Base-by-base conservation (phyloP, 2,329 filamentous ascomycete genomes). In the Didymella exigua region DNA sequence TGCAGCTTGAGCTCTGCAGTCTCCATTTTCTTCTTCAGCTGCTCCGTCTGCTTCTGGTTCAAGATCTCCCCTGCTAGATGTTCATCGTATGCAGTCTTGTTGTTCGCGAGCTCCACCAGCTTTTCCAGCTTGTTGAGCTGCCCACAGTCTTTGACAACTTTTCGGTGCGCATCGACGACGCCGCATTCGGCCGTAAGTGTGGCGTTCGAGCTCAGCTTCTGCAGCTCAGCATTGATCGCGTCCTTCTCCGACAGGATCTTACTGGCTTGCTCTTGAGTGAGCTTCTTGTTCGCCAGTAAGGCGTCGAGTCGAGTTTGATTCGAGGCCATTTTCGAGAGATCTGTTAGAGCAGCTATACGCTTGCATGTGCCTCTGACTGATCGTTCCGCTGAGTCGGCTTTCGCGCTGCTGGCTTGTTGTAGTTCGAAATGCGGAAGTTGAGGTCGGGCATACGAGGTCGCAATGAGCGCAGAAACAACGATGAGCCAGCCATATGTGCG, bases 241-340 rank as follows among this genome's bases (percentile, higher is more conserved):
- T 58, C 59, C 13, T 61, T 65, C 24, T 63, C 61, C 19, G 57
- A 46, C 33, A 66, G 62, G 37, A 71, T 56, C 13, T 51, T 55
- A 8, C 61, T 59, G 38, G 67, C 52, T 49, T 70, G 48, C 30
- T 59, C 53, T 6, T 56, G 46, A 45, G 57, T 61, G 36, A 73
- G 29, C 26, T 67, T 70, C 40, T 54, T 56, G n/a, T 64, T 59
- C 10, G 66, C 53, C 27, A 63, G 37, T 26, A 66, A 23, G n/a
- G 48, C 48, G 13, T 68, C 54, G n/a, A 70, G 49, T n/a, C 21
- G 40, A 9, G 68, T 71, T 31, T 68, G 62, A 38, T 72, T 70
- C 47, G 59, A 53, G 16, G 65, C 65, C 38, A 71, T 61, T 2
- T 59, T 55, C 16, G 63, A 65, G 38, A 73, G 59, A 5, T 49